A percentile compares a stretch with the other conserved stretches of the same genome.
These are phyloP conservation scores for Dothistroma pini DNA, from an alignment of 2,329 filamentous ascomycete genomes.

Conservation along the genomic window DNA sequence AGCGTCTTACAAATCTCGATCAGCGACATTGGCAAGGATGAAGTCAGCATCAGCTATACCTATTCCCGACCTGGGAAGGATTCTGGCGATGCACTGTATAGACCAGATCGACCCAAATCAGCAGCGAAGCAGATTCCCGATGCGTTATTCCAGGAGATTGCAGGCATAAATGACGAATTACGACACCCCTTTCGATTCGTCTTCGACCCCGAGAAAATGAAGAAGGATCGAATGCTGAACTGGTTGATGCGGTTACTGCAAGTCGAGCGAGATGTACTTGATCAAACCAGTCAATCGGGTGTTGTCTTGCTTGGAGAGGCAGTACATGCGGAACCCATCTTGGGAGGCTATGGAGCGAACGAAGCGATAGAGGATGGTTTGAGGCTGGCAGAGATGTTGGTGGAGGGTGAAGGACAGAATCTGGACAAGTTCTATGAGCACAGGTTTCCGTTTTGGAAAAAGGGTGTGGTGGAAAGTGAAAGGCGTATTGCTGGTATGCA, in stretches of 20 bases:
- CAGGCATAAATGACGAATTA: conserved; percentile 24
- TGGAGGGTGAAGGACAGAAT: conserved; percentile 12
- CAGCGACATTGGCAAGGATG: conserved; percentile 25
- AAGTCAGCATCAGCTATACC: conserved; percentile 38
- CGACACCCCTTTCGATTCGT: conserved; percentile 32
- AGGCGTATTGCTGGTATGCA: conserved; percentile 28
- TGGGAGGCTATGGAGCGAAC: conserved; percentile 42
- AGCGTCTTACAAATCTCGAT: conserved; percentile 35
- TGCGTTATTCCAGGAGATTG: conserved; percentile 37
- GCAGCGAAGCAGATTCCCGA: conserved; percentile 36
- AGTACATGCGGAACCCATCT: conserved; percentile 39
- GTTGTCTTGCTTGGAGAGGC: conserved; percentile 41
- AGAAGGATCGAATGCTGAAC: conserved; percentile 36
- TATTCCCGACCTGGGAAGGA: conserved; percentile 37
- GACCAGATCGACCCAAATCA: conserved; percentile 32
- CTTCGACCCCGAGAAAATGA: conserved; percentile 34
- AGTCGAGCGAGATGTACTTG: conserved; percentile 22
- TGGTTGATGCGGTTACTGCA: conserved; percentile 42
- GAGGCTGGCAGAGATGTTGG: conserved; percentile 33
- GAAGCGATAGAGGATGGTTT: conserved; percentile 39
- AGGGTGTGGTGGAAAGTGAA: conserved; percentile 23
- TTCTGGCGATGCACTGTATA: conserved; percentile 33
- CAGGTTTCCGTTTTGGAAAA: conserved; percentile 22
- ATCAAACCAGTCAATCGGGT: conserved; percentile 24
- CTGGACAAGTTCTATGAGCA: conserved; percentile 21